phyloP scores from a whole-genome alignment of 352 stramenopile species.

The Thraustotheca clavata region DNA sequence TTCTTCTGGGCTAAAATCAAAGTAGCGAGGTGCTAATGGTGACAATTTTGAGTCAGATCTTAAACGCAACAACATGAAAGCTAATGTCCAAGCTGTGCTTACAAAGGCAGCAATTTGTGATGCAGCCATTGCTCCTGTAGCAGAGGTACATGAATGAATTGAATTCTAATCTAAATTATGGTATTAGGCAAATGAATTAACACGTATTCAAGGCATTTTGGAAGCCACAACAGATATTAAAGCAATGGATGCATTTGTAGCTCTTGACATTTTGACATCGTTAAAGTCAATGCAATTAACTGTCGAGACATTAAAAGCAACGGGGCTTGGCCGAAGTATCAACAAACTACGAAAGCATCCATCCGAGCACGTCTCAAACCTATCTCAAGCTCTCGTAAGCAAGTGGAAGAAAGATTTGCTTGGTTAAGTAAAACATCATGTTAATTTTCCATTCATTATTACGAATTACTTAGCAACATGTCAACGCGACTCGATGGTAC shows the following conservation, averaged over 20 bases:
- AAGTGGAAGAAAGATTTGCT: constrained; percentile 68
- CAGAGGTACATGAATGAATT: too few relatives aligned
- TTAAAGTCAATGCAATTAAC: constrained; percentile 60
- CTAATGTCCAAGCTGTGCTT: not conserved
- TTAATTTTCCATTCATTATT: not conserved
- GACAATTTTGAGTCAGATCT: constrained; percentile 17
- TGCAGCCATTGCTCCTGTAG: not conserved
- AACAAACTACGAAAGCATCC: constrained; percentile 82
- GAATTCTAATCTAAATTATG: too few relatives aligned
- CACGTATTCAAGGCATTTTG: constrained; percentile 46
- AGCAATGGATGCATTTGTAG: constrained; percentile 50
- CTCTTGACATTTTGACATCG: constrained; percentile 58
- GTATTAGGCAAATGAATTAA: not conserved
- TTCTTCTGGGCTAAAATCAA: not conserved
- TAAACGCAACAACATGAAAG: constrained; percentile 14
- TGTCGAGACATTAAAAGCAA: constrained; percentile 78
- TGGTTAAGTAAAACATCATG: not conserved
- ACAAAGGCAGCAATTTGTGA: constrained; percentile 9
- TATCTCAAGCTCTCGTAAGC: constrained; percentile 56
- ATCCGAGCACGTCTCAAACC: constrained; percentile 47
- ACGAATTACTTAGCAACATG: not conserved
- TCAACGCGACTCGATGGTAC: not conserved
- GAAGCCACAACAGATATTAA: constrained; percentile 69
- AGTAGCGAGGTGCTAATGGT: constrained; percentile 3
- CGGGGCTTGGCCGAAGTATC: constrained; percentile 69